Base-by-base conservation (phyloP, 305 asterid genomes). In the Fraxinus nigra region DNA sequence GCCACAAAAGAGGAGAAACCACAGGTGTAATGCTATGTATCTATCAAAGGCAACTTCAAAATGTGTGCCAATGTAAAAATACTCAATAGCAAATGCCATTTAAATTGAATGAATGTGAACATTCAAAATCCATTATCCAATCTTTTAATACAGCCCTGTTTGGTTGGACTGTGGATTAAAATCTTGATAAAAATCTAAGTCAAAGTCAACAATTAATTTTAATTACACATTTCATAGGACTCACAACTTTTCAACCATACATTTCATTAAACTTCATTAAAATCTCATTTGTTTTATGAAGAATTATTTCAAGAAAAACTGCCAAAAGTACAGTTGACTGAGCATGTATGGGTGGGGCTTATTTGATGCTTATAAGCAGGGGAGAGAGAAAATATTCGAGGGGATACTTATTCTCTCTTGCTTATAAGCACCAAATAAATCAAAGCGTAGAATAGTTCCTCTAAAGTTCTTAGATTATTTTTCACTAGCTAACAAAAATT, bases 11-110 rank as follows among this genome's bases (percentile, higher is more conserved):
- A 74, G 30, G 59, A 32, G 78, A 54, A 43, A 16, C 13, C 77
- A 81, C 24, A 77, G 38, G 74, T 18, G 73, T 72, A 79, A 51
- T 32, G 16, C 30, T 82, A 86, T 51, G 78, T 32, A 46, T 28
- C 43, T 35, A 54, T 51, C 72, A 28, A 84, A 35, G 81, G 83
- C 61, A 48, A 48, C 61, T 48, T 48, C 20, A 43, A 43, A 14
- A 11, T 43, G 16, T 11, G 51, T 43, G 16, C 51, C 51, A 43
- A 43, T 11, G 51, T 43, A 43, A 43, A 43, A 43, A 9, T 48
- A 48, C 30, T 65, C 73, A 26, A 26, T 65, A 65, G 14, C 73
- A 65, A 63, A 65, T 9, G 73, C 8, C 73, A 26, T 10, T 56
- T 65, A 56, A 61, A 26, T 54, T 77, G 72, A 16, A 77, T n/a